A percentile compares a stretch with the other conserved stretches of the same genome.
Conservation (phyloP, 2,329 filamentous ascomycete genomes). For the Colletotrichum sp. region DNA sequence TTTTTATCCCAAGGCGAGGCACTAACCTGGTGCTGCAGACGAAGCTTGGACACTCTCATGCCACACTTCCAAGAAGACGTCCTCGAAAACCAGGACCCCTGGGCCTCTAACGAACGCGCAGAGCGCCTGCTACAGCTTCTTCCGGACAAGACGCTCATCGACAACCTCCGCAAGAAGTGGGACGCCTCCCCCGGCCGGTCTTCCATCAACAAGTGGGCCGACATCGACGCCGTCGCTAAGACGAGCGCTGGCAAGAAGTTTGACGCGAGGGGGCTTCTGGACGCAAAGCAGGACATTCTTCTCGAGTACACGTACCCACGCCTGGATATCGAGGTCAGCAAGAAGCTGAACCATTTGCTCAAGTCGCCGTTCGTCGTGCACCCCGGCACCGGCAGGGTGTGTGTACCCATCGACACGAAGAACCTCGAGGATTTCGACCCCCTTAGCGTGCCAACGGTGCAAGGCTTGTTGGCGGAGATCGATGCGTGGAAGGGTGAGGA, state of each 20-base stretch:
- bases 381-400: slow-evolving; percentile 91
- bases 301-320: slow-evolving; percentile 98
- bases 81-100: slow-evolving; percentile 85
- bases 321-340: slow-evolving; percentile 95
- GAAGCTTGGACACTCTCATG: slow-evolving; percentile 85
- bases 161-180: slow-evolving; percentile 89
- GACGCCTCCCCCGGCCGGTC: slow-evolving; percentile 78
- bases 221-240: slow-evolving; percentile 87
- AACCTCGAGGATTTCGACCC: slow-evolving; percentile 86
- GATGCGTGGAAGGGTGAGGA: slow-evolving; percentile 72
- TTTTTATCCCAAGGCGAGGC: background rate
- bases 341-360: slow-evolving; percentile 97
- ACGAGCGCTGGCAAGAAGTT: slow-evolving; percentile 74
- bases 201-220: slow-evolving; percentile 87
- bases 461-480: slow-evolving; percentile 81
- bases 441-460: slow-evolving; percentile 86
- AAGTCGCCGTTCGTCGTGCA: slow-evolving; percentile 98
- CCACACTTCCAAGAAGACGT: slow-evolving; percentile 85
- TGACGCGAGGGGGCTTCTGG: slow-evolving; percentile 75
- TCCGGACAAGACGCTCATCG: slow-evolving; percentile 78
- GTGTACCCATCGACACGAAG: slow-evolving; percentile 87
- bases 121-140: slow-evolving; percentile 84
- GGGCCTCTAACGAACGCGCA: slow-evolving; percentile 71
- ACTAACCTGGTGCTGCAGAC: slow-evolving; percentile 47
- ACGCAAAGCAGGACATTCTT: slow-evolving; percentile 95